These are phyloP conservation scores for Kwoniella newhampshirensis DNA, from an alignment of 768 basidiomycete species.

Conservation along the genomic window DNA sequence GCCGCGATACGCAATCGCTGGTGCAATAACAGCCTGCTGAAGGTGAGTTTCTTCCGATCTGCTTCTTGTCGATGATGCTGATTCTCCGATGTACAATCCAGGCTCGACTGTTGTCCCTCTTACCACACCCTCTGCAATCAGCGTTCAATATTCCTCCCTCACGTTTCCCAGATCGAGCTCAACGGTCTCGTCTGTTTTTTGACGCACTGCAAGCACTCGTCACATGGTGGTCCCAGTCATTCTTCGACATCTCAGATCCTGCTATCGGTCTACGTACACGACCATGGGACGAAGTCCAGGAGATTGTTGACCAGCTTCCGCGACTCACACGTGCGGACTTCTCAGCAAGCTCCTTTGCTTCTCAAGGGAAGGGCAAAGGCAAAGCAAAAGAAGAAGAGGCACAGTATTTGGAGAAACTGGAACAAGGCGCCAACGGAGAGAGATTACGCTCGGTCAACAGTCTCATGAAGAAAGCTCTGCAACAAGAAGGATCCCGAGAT, in stretches of 20 bases:
- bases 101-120: constrained; percentile 85
- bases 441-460: constrained; percentile 73
- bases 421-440: constrained; percentile 62
- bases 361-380: constrained; percentile 37
- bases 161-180: constrained; percentile 73
- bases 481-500: constrained; percentile 77
- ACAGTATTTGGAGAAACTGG: constrained; percentile 28
- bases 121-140: constrained; percentile 75
- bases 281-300: constrained; percentile 70
- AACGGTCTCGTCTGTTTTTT: constrained; percentile 86
- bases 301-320: constrained; percentile 46
- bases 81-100: constrained; percentile 50
- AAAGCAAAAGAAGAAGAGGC: constrained; percentile 55
- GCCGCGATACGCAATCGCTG: constrained; percentile 74
- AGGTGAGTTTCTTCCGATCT: constrained; percentile 59
- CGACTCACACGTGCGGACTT: constrained; percentile 44
- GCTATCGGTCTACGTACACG: constrained; percentile 61
- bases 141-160: constrained; percentile 76
- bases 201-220: constrained; percentile 69
- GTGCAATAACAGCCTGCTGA: constrained; percentile 77
- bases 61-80: background rate
- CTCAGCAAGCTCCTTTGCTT: constrained; percentile 21
- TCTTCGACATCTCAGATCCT: constrained; percentile 55
- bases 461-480: constrained; percentile 87
- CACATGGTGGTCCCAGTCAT: constrained; percentile 79